Base-by-base conservation (phyloP, 371 early-diverging fungal genomes). In the Sporodiniella umbellata region DNA sequence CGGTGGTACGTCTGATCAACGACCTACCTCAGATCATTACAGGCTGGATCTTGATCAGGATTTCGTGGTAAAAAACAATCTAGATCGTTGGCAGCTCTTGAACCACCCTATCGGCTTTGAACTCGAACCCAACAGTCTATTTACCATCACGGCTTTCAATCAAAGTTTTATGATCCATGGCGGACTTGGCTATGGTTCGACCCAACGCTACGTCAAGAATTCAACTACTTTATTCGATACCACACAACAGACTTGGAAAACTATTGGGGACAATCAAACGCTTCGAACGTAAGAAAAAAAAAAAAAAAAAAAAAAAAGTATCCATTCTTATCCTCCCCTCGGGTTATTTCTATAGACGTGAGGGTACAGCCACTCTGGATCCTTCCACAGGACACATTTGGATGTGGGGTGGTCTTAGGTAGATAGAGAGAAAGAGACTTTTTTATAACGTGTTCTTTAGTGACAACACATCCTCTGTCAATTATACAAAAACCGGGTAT, bases 341-440 rank as follows among this genome's bases (percentile, higher is more conserved):
- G n/a, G 6, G 18, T 15, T 28, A 15, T 33, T 17, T 4, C n/a
- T 23, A 10, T 42, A 54, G 54, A 40, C 60, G 60, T 5, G 54
- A 59, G 23, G 46, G 35, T 17, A 30, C 48, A 3, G 44, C 46
- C 15, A 50, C 46, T 15, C 33, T 54, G 18, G 60, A 59, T 50
- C n/a, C n/a, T n/a, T n/a, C 35, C 7, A 37, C 10, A 17, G 46
- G 50, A 28, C 33, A 47, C 8, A 45, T 54, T n/a, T 59, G 60
- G 60, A 21, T 39, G 4, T 59, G 60, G 60, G 60, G 60, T 35
- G 60, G 60, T 10, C 28, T 59, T 21, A 59, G 60, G 60, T 59
- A 54, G 19, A 25, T 4, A 14, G 19, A 19, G 21, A 40, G 7
- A 21, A 19, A n/a, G 12, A 19, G 8, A 7, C 10, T 10, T 40